Base-by-base conservation (phyloP, 345 rosid genomes). In the Passiflora organensis region DNA sequence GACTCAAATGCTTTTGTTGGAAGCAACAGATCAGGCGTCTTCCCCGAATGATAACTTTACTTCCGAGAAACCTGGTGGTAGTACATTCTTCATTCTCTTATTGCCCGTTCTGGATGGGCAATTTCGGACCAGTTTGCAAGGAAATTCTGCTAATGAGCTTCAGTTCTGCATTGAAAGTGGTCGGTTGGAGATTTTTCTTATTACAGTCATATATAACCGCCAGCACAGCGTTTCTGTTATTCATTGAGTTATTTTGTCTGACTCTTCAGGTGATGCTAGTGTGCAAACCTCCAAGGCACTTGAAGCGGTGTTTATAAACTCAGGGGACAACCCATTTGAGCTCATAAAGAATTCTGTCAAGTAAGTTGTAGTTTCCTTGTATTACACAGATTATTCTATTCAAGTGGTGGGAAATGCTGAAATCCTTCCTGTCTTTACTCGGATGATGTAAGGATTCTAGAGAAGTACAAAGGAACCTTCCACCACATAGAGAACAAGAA, bases 161-260 rank as follows among this genome's bases (percentile, higher is more conserved):
- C 80, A 79, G 52, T 73, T 83, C 65, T 80, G 87, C 62, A 54
- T 78, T 6, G 85, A 86, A 66, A 81, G 89, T 25, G 83, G 85
- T 78, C 13, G 53, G 70, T 37, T 41, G 6, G 25, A 32, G 18
- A 10, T 50, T 18, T n/a, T 18, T 44, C 19, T 18, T 18, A 19
- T 2, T 28, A 28, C n/a, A n/a, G n/a, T 28, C 5, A 28, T 28
- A 28, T 28, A 2, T 28, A 28, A 2, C 8, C 8, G 34, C 8
- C 8, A 28, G 34, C 34, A 2, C 34, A 2, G 8, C 8, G 49
- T 9, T 25, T 32, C 25, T 16, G 58, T 6, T 57, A 47, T 48
- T 22, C 22, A 22, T 59, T 37, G 10, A 16, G 45, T 48, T 48
- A 20, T 34, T 48, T 12, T 55, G n/a, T 15, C 24, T 14, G 17